phyloP scores from a whole-genome alignment of 192 early-diverging fungal genomes.

The Coemansia sp. region DNA sequence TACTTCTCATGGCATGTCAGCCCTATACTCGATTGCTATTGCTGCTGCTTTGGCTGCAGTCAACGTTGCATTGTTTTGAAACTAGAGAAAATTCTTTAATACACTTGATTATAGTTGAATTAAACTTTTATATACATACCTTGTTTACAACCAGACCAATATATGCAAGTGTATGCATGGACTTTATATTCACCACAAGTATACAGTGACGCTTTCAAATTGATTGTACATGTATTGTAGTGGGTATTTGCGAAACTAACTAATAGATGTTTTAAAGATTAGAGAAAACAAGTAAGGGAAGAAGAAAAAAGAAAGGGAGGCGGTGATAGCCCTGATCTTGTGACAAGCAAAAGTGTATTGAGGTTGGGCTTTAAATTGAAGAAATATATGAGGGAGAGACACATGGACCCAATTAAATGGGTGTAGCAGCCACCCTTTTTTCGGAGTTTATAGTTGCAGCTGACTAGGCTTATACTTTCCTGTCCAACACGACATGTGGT shows the following conservation, averaged over 20 bases:
- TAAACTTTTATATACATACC: background rate
- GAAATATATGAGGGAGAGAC: background rate
- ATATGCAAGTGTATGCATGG: too few relatives aligned
- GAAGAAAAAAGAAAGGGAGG: background rate
- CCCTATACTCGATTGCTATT: background rate
- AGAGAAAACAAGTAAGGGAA: background rate
- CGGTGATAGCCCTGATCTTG: background rate
- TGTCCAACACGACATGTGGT: background rate
- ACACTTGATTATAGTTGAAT: background rate
- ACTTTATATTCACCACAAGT: too few relatives aligned
- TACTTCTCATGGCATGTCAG: background rate
- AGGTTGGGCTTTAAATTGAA: background rate
- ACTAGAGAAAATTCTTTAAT: background rate
- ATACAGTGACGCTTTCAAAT: too few relatives aligned
- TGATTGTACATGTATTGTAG: too few relatives aligned
- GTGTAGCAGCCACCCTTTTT: background rate
- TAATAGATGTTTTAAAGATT: too few relatives aligned
- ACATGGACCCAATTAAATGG: constrained; percentile 1
- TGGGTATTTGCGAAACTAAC: too few relatives aligned
- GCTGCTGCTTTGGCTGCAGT: constrained; percentile 4
- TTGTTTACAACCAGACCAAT: too few relatives aligned
- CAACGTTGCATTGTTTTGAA: constrained; percentile 3
- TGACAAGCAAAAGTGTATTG: background rate
- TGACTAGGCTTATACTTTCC: background rate
- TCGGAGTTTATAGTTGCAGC: background rate